phyloP scores from a whole-genome alignment of 352 stramenopile species.

The Phytophthora citricola region DNA sequence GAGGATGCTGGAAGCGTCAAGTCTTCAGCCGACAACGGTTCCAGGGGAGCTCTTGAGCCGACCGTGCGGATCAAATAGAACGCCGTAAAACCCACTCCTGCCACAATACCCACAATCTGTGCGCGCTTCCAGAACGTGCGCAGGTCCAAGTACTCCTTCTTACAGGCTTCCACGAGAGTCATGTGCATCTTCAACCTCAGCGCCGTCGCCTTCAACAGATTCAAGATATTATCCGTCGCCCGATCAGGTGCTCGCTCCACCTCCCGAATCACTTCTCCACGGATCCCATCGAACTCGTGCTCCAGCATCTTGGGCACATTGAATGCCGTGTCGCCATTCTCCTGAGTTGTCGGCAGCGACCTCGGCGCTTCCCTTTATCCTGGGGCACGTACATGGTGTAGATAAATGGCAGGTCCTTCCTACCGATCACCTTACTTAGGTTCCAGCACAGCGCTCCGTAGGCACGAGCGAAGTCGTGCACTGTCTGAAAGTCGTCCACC shows the following conservation, averaged over 20 bases:
- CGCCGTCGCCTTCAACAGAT: constrained; percentile 80
- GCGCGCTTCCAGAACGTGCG: constrained; percentile 78
- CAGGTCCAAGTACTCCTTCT: constrained; percentile 79
- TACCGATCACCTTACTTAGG: constrained; percentile 87
- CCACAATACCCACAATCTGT: constrained; percentile 66
- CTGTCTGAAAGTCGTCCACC: constrained; percentile 87
- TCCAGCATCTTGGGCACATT: constrained; percentile 81
- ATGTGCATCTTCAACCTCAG: constrained; percentile 88
- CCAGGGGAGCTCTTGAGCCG: constrained; percentile 32
- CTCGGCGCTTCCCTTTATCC: constrained; percentile 47
- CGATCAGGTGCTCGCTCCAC: constrained; percentile 82
- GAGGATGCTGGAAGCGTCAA: constrained; percentile 19
- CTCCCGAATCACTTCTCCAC: constrained; percentile 85
- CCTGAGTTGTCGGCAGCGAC: constrained; percentile 15
- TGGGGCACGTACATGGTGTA: constrained; percentile 91
- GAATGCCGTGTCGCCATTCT: constrained; percentile 22
- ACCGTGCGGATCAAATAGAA: constrained; percentile 85
- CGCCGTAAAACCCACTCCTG: constrained; percentile 65
- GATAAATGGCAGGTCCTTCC: constrained; percentile 89
- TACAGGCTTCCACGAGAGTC: constrained; percentile 77
- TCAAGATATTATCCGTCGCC: constrained; percentile 86
- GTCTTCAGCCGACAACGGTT: constrained; percentile 42
- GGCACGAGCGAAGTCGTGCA: constrained; percentile 87
- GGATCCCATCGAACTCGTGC: constrained; percentile 87
- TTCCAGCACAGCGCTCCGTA: constrained; percentile 91